These are phyloP conservation scores for Sclerospora graminicola DNA, from an alignment of 352 stramenopile genomes.

Conservation along the genomic window DNA sequence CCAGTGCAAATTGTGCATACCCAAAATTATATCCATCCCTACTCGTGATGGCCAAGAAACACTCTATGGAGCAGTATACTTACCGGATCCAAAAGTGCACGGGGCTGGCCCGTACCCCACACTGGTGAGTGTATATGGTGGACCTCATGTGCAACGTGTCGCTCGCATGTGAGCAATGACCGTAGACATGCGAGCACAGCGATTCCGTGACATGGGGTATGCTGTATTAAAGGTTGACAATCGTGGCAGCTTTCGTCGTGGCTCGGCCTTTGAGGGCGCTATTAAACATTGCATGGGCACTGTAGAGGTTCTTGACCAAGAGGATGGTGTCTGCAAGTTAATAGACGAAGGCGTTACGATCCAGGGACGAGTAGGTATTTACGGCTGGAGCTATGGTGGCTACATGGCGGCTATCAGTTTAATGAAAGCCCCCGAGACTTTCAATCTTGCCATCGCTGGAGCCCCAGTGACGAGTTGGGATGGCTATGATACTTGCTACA, in stretches of 20 bases:
- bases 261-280: conserved; percentile 88
- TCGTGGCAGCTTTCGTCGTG: conserved; percentile 87
- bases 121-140: conserved; percentile 94
- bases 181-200: conserved; percentile 90
- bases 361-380: conserved; percentile 87
- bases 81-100: conserved; percentile 75
- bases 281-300: conserved; percentile 91
- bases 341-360: conserved; percentile 84
- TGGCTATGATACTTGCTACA: conserved; percentile 98
- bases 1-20: conserved; percentile 42
- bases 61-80: conserved; percentile 90
- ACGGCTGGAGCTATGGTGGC: conserved; percentile 97
- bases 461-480: conserved; percentile 96
- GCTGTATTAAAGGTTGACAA: conserved; percentile 96
- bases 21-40: conserved; percentile 66
- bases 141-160: conserved; percentile 94
- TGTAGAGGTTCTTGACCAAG: conserved; percentile 83
- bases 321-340: conserved; percentile 73
- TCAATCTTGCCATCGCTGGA: conserved; percentile 92
- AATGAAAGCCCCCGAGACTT: conserved; percentile 92
- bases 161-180: conserved; percentile 87
- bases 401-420: conserved; percentile 96
- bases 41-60: conserved; percentile 77
- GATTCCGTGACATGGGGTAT: conserved; percentile 89
- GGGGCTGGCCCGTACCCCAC: conserved; percentile 90